Evolutionary conservation across 2,329 filamentous ascomycete species (phyloP).

Genomic region (Fusarium incarnatum): DNA sequence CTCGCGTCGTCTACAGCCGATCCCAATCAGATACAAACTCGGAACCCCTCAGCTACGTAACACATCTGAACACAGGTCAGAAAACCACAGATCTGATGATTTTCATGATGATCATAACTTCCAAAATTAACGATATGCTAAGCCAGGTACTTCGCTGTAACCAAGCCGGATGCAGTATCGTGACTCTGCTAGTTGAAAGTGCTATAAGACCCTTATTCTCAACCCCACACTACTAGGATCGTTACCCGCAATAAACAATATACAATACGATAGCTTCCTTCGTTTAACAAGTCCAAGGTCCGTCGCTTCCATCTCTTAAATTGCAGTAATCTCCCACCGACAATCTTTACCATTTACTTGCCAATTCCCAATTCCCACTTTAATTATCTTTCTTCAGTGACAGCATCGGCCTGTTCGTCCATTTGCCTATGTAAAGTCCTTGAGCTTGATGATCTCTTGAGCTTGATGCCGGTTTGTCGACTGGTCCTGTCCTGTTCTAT

Average conservation of each 20-base stretch:
- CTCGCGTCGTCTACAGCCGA: constrained; percentile 21
- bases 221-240: constrained; percentile 35
- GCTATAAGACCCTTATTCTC: constrained; percentile 33
- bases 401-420: background rate
- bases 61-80: background rate
- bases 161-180: constrained; percentile 25
- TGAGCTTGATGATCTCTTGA: background rate
- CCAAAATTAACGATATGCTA: constrained; percentile 26
- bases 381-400: background rate
- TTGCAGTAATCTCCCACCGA: constrained; percentile 34
- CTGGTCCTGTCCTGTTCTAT: constrained; percentile 15
- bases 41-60: constrained; percentile 3
- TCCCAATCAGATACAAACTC: constrained; percentile 32
- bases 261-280: constrained; percentile 22
- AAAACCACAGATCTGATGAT: background rate
- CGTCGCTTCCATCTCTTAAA: constrained; percentile 20
- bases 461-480: background rate
- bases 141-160: constrained; percentile 7
- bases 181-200: constrained; percentile 29
- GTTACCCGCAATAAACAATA: constrained; percentile 4
- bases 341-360: constrained; percentile 3
- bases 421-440: background rate
- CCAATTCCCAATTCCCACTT: background rate
- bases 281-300: constrained; percentile 15
- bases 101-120: constrained; percentile 20